Evolutionary conservation across 371 early-diverging fungal species (phyloP), one percentile per base, ranked within the genome.

Genomic region (Nematocida minor): DNA sequence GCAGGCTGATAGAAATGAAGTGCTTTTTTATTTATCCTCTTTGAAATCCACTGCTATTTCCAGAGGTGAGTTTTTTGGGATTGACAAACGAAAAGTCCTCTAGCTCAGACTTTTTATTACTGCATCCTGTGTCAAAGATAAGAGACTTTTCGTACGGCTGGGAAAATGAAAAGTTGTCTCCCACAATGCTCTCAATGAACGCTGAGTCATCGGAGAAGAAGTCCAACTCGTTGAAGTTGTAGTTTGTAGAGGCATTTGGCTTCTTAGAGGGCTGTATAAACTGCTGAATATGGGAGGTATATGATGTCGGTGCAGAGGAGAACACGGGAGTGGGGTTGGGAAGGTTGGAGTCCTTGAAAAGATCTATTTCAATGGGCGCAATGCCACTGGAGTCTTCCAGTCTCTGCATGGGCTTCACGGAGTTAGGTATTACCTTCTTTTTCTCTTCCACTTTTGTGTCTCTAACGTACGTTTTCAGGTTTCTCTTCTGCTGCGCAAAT

Each of bases 231-330:
- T 69, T 69, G 60, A 69, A 69, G 69, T 54, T 69, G 60, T 69
- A 69, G 7, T 22, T 44, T 6, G 34, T 29, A n/a, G 69, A 41
- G 6, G 60, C 32, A 9, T 14, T 16, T 27, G 14, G 29, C 38
- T 54, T 55, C 34, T 60, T 54, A 11, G 31, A 47, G 6, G 69
- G 69, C 69, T 69, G 69, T 36, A 69, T 69, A 32, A 69, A 69
- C 60, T 69, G 69, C 69, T 69, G 69, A 7, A 69, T 69, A 36
- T 69, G 69, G 60, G 69, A 69, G 69, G 69, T 69, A 69, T 69
- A 69, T n/a, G 69, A 46, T 34, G 69, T 25, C 1, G 55, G 7
- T 6, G 47, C 34, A 11, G 69, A 32, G n/a, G 69, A 40, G 40
- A 57, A 60, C 1, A 69, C 55, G 20, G 69, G 69, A 4, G 69